Evolutionary conservation across 352 stramenopile species (phyloP).

Genomic region (Pythium sukuiense): DNA sequence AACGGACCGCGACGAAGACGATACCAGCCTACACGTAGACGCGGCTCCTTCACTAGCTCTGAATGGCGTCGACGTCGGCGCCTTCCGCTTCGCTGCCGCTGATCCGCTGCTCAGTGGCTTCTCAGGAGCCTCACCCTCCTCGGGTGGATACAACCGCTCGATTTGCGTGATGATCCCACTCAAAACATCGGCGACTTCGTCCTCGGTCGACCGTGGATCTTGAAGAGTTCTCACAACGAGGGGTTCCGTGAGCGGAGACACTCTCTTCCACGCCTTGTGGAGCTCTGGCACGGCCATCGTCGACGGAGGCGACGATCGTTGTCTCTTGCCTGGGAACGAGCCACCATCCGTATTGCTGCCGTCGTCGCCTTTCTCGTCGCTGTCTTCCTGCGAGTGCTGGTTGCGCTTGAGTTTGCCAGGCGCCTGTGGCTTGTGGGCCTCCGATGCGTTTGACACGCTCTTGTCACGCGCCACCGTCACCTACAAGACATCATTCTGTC

Average conservation of each 20-base stretch:
- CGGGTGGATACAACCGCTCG: slow-evolving; percentile 6
- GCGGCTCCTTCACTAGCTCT: background rate
- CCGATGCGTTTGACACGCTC: slow-evolving; percentile 16
- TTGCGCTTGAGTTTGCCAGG: slow-evolving; percentile 69
- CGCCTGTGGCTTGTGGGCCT: slow-evolving; percentile 11
- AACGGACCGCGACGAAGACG: slow-evolving; percentile 29
- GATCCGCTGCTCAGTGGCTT: background rate
- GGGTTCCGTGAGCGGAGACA: slow-evolving; percentile 2
- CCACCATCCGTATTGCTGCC: slow-evolving; percentile 26
- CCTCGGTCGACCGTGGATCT: slow-evolving; percentile 7
- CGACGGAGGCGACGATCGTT: slow-evolving; percentile 53
- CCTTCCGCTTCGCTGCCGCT: slow-evolving; percentile 26
- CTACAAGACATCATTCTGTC: slow-evolving; percentile 24
- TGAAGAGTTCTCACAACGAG: background rate
- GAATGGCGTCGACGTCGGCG: slow-evolving; percentile 2
- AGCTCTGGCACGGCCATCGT: background rate
- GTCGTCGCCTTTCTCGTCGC: slow-evolving; percentile 15
- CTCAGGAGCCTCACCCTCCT: background rate
- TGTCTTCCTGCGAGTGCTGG: slow-evolving; percentile 52
- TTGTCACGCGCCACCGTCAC: slow-evolving; percentile 70
- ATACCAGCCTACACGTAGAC: background rate
- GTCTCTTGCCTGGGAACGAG: slow-evolving; percentile 43
- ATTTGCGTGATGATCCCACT: slow-evolving; percentile 22
- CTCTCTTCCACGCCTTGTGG: slow-evolving; percentile 14
- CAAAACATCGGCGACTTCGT: slow-evolving; percentile 22